Base-by-base conservation (phyloP, 1,139 yeast genomes). In the Debaryomycetaceae sp. region DNA sequence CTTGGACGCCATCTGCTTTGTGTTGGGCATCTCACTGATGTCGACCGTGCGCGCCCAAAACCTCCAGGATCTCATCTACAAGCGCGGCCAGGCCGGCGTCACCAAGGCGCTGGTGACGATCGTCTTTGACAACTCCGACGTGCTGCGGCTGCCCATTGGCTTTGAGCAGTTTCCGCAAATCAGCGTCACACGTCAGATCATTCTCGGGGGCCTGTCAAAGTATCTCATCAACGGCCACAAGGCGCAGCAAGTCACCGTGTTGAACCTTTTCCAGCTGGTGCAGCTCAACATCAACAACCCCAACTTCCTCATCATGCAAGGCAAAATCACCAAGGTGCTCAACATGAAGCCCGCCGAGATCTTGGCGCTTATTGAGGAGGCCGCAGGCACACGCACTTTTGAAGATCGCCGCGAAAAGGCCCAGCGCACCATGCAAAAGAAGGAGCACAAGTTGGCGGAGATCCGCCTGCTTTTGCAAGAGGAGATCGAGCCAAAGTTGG, bases 11-110 rank as follows among this genome's bases (percentile, higher is more conserved):
- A 91, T 91, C 34, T 93, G 98, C 59, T 93, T 93, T 58, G 99
- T 93, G n/a, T 69, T 93, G 22, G 99, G 99, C 34, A 89, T 93
- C 40, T 83, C 96, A 1, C 79, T 94, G 6, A 88, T 91, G 94
- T 58, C 86, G 15, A 85, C 96, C 0, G 96, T 93, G 18, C 71
- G 99, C 53, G 99, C 98, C 0, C 83, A 88, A 12, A 88, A 83
- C 51, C 63, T 89, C 30, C 97, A 91, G 49, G 99, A 93, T 54
- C 72, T 93, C 53, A 91, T 93, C 36, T 91, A 91, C 55, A 91
- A 91, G 49, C 75, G 97, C 45, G 98, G 98, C 7, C 98, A 91
- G 53, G 97, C 98, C 0, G 98, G 98, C 41, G 91, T 91, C 7
- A 89, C 96, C 2, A 89, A 88, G 53, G 98, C 98, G 2, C 83